These are phyloP conservation scores for Suillus occidentalis DNA, from an alignment of 768 basidiomycete genomes.

Conservation along the genomic window DNA sequence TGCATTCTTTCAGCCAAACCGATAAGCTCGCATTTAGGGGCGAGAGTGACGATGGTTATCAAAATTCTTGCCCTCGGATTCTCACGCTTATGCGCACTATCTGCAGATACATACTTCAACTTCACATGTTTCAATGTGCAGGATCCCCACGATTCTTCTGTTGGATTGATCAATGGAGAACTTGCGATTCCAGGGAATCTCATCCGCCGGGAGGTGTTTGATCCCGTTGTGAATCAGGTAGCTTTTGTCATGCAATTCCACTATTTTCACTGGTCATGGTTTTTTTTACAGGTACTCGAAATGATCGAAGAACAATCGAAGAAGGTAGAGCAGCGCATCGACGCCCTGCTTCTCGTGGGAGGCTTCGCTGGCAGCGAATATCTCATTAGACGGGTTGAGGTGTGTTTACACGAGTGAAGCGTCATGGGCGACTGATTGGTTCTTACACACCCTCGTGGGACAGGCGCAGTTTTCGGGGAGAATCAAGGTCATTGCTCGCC, in stretches of 20 bases:
- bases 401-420: slow-evolving; percentile 31
- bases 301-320: slow-evolving; percentile 76
- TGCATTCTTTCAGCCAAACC: slow-evolving; percentile 86
- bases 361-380: slow-evolving; percentile 89
- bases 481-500: slow-evolving; percentile 77
- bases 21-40: slow-evolving; percentile 82
- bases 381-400: slow-evolving; percentile 76
- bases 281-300: slow-evolving; percentile 58
- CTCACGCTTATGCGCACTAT: slow-evolving; percentile 7
- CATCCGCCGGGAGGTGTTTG: slow-evolving; percentile 81
- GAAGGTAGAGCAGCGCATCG: slow-evolving; percentile 67
- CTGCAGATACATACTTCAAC: slow-evolving; percentile 75
- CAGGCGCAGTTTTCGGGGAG: slow-evolving; percentile 66
- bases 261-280: slow-evolving; percentile 11
- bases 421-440: slow-evolving; percentile 13
- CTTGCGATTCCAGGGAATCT: slow-evolving; percentile 79
- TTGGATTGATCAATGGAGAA: slow-evolving; percentile 82
- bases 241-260: slow-evolving; percentile 20
- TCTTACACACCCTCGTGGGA: slow-evolving; percentile 9
- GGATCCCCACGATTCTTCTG: slow-evolving; percentile 75
- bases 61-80: background rate
- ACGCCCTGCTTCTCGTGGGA: slow-evolving; percentile 87
- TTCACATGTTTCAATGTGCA: slow-evolving; percentile 90
- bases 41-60: slow-evolving; percentile 69
- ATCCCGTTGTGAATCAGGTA: slow-evolving; percentile 82